phyloP scores from a whole-genome alignment of 2,329 filamentous ascomycete genomes.

The Phymatotrichopsis omnivora region DNA sequence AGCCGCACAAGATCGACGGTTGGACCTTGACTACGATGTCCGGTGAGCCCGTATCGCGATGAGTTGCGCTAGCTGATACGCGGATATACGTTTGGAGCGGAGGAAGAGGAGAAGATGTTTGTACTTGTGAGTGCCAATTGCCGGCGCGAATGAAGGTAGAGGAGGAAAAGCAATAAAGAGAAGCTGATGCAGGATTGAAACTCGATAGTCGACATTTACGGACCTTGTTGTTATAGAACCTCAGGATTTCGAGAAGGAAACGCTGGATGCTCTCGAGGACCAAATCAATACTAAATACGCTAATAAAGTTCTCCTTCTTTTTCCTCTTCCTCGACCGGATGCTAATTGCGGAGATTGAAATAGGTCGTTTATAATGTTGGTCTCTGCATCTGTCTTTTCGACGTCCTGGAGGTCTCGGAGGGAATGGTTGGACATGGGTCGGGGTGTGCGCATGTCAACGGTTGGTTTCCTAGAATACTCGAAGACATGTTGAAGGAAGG shows the following conservation, averaged over 20 bases:
- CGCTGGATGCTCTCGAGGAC: constrained; percentile 79
- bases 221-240: constrained; percentile 91
- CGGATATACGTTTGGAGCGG: no score
- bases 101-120: no score
- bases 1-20: no score
- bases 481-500: background rate
- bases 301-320: constrained; percentile 55
- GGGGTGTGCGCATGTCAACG: constrained; percentile 88
- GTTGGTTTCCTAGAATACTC: no score
- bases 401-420: constrained; percentile 79
- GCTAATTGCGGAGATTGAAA: background rate
- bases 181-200: no score
- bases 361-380: constrained; percentile 87
- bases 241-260: constrained; percentile 75
- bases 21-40: no score
- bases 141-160: no score
- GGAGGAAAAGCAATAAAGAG: no score
- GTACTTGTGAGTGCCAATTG: no score
- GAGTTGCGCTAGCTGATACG: no score
- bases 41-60: no score
- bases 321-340: background rate
- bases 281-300: constrained; percentile 96
- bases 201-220: constrained; percentile 69
- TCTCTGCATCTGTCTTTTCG: constrained; percentile 86
- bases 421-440: constrained; percentile 88